Evolutionary conservation across 2,329 filamentous ascomycete species (phyloP), one percentile per base, ranked within the genome.

Genomic region (Neopestalotiopsis sp.): DNA sequence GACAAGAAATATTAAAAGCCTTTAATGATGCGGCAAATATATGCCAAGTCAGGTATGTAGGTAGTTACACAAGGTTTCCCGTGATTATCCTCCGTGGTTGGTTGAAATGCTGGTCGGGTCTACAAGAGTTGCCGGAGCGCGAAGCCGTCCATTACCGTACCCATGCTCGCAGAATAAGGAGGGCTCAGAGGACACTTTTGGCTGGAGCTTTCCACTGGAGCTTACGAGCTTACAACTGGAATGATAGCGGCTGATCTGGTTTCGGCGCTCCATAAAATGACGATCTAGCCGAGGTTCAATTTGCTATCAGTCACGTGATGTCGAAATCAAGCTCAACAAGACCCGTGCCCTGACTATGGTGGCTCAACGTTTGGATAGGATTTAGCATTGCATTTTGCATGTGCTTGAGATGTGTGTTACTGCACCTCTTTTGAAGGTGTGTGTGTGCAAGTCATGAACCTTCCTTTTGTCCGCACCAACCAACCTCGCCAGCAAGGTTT

Each of bases 61-160:
- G 20, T 30, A 20, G 45, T 53, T 53, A 53, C 45, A 53, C 42
- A 32, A 24, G 20, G 12, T 28, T 28, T 66, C 20, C 49, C 24
- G 38, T 38, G 61, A 42, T 45, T 63, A 58, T 49, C 38, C 45
- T 66, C 49, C 45, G 45, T 53, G 14, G 45, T 53, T 53, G 45
- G 34, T 28, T 38, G 64, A 20, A 28, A 4, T 58, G 53, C 24
- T 24, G n/a, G 17, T 53, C 45, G 53, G 64, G 64, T 38, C 28
- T 57, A 57, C 28, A 30, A 66, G 64, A 66, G 64, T 66, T 58
- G 64, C 64, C 64, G 64, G 45, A 57, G n/a, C 13, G 34, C 32
- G 59, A 34, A 38, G 59, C 59, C 45, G 45, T 20, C 17, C n/a
- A n/a, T 53, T 38, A 38, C 34, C 34, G 34, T 38, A 53, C 17